phyloP scores from a whole-genome alignment of 2,329 filamentous ascomycete species.

The Diaporthe amygdali region DNA sequence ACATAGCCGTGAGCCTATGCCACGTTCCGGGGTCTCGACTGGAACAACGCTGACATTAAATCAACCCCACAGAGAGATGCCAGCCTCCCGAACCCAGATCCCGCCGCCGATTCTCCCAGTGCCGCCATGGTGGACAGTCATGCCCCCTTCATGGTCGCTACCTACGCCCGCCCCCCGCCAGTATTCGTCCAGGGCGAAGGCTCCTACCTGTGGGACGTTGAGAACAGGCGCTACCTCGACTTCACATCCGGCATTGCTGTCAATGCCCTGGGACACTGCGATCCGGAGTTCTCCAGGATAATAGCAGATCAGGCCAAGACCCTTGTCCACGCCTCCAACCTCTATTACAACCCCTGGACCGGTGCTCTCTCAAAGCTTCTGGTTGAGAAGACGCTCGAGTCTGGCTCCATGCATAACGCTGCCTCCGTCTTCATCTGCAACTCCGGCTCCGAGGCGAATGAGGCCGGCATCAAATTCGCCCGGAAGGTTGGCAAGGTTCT shows the following conservation, averaged over 20 bases:
- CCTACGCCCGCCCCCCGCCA: slow-evolving; percentile 87
- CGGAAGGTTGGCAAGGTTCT: slow-evolving; percentile 84
- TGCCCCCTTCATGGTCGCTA: slow-evolving; percentile 91
- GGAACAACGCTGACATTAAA: slow-evolving; percentile 6
- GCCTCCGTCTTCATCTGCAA: slow-evolving; percentile 91
- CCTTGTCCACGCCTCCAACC: slow-evolving; percentile 90
- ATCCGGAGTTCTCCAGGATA: slow-evolving; percentile 76
- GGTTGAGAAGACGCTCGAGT: slow-evolving; percentile 78
- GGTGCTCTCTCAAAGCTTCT: slow-evolving; percentile 86
- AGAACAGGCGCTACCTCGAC: slow-evolving; percentile 89
- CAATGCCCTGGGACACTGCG: slow-evolving; percentile 89
- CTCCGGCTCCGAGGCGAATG: slow-evolving; percentile 95
- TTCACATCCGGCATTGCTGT: slow-evolving; percentile 97
- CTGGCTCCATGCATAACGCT: slow-evolving; percentile 82
- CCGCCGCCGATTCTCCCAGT: slow-evolving; percentile 74
- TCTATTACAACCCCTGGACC: slow-evolving; percentile 97
- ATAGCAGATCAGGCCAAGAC: slow-evolving; percentile 80
- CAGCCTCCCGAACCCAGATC: slow-evolving; percentile 70
- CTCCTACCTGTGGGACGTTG: slow-evolving; percentile 87
- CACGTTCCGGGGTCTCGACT: not conserved
- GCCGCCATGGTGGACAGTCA: slow-evolving; percentile 76
- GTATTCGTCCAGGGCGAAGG: slow-evolving; percentile 90
- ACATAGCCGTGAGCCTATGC: slow-evolving; percentile 37
- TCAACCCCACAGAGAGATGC: slow-evolving; percentile 35
- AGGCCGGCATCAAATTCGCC: slow-evolving; percentile 96